phyloP scores from a whole-genome alignment of 2,329 filamentous ascomycete species.

The Pyrenochaeta sp. region DNA sequence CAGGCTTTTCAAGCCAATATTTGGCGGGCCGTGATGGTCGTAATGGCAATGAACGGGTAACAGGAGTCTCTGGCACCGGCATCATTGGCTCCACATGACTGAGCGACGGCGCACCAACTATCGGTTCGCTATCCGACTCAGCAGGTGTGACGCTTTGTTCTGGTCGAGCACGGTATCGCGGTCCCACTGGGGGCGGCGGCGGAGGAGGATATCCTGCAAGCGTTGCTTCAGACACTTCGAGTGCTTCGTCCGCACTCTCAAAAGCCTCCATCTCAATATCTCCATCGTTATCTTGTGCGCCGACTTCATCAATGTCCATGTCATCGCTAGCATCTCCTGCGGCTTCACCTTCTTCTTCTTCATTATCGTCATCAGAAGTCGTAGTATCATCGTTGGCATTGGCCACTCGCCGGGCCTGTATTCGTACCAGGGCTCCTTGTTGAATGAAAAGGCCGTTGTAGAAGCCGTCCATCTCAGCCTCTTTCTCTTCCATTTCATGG shows the following conservation, averaged over 20 bases:
- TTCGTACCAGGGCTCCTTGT: constrained; percentile 33
- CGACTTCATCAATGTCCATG: constrained; percentile 56
- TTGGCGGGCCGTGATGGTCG: constrained; percentile 70
- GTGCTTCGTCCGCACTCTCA: constrained; percentile 65
- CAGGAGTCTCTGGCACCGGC: constrained; percentile 82
- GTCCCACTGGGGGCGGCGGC: constrained; percentile 58
- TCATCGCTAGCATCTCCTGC: constrained; percentile 51
- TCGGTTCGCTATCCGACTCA: constrained; percentile 75
- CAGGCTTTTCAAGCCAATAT: constrained; percentile 87
- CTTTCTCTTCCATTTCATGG: constrained; percentile 70
- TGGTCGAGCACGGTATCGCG: constrained; percentile 50
- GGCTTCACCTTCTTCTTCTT: constrained; percentile 57
- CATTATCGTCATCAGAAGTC: constrained; percentile 53
- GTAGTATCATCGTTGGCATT: constrained; percentile 57
- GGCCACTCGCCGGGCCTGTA: constrained; percentile 29
- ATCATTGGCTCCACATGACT: constrained; percentile 71
- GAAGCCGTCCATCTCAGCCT: constrained; percentile 46
- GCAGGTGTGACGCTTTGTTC: constrained; percentile 72
- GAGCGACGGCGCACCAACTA: constrained; percentile 63
- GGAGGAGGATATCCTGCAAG: constrained; percentile 77
- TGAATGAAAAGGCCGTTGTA: constrained; percentile 36
- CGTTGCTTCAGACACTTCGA: constrained; percentile 79
- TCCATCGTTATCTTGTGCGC: constrained; percentile 56
- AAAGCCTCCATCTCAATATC: constrained; percentile 60
- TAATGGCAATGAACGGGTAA: constrained; percentile 51